These are phyloP conservation scores for Rosa persica DNA, from an alignment of 306 rosid species.

Conservation along the genomic window DNA sequence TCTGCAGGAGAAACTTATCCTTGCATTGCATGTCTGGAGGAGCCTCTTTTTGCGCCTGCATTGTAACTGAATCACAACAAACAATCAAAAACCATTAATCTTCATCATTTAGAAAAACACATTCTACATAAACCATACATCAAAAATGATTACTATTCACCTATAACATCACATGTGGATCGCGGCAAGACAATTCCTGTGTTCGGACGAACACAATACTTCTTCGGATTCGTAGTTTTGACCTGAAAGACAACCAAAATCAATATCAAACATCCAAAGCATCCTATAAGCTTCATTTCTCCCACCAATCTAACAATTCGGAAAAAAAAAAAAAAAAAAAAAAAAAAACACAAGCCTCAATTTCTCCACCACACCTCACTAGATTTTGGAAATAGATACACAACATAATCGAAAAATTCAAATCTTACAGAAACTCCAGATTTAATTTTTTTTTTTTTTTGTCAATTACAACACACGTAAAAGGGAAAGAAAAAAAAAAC, in stretches of 20 bases:
- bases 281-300: neutral
- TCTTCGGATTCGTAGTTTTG: constrained; percentile 90
- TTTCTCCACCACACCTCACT: neutral
- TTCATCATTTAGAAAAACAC: neutral
- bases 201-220: constrained; percentile 98
- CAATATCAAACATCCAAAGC: constrained; percentile 19
- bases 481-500: neutral
- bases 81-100: constrained; percentile 9
- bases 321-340: constrained; percentile 11
- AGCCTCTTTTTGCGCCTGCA: constrained; percentile 94
- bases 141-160: constrained; percentile 35
- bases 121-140: neutral
- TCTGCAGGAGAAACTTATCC: constrained; percentile 96
- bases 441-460: neutral
- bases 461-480: neutral
- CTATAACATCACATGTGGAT: constrained; percentile 86
- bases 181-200: constrained; percentile 80
- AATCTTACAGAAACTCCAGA: neutral
- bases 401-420: neutral
- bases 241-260: constrained; percentile 50
- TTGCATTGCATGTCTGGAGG: constrained; percentile 89
- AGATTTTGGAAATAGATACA: neutral
- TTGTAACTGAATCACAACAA: constrained; percentile 54
- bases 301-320: neutral
- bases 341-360: neutral